A percentile compares a stretch with the other conserved stretches of the same genome.
Evolutionary conservation across 257 asterid genomes (phyloP).

Genomic region (Asclepias syriaca): DNA sequence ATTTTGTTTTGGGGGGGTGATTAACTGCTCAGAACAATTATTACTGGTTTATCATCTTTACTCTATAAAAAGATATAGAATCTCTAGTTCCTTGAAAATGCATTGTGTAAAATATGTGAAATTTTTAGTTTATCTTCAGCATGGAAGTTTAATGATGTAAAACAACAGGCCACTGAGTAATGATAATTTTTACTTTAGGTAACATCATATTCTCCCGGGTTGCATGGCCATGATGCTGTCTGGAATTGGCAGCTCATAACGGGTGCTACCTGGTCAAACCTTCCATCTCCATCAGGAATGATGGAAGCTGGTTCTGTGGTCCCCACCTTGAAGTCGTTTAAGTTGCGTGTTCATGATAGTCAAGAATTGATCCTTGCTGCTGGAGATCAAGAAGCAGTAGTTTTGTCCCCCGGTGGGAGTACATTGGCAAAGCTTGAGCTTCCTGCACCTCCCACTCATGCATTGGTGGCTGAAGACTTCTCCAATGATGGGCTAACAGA

Average conservation of each 20-base stretch:
- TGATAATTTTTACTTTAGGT: slow-evolving; percentile 43
- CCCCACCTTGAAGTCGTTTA: slow-evolving; percentile 79
- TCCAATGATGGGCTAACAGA: slow-evolving; percentile 88
- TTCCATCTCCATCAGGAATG: slow-evolving; percentile 82
- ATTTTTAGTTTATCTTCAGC: neutral
- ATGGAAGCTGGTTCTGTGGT: slow-evolving; percentile 55
- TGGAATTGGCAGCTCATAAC: slow-evolving; percentile 95
- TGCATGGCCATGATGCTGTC: slow-evolving; percentile 73
- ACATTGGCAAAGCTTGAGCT: slow-evolving; percentile 55
- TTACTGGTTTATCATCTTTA: neutral
- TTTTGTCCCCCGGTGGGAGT: slow-evolving; percentile 88
- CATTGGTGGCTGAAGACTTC: slow-evolving; percentile 70
- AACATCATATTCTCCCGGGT: slow-evolving; percentile 91
- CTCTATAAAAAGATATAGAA: neutral
- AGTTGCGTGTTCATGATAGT: slow-evolving; percentile 65
- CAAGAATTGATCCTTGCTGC: slow-evolving; percentile 78
- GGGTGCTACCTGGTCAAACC: slow-evolving; percentile 94
- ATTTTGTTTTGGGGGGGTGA: neutral
- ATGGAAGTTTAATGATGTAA: slow-evolving; percentile 7
- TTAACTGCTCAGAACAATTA: no score
- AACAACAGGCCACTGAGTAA: neutral
- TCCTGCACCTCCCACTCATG: slow-evolving; percentile 86
- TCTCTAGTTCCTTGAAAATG: neutral
- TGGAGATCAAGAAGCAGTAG: slow-evolving; percentile 91
- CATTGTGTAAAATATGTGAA: neutral